A percentile compares a stretch with the other conserved stretches of the same genome.
These are phyloP conservation scores for Boletus semigastroideus DNA, from an alignment of 1,284 basidiomycete genomes.

Conservation along the genomic window DNA sequence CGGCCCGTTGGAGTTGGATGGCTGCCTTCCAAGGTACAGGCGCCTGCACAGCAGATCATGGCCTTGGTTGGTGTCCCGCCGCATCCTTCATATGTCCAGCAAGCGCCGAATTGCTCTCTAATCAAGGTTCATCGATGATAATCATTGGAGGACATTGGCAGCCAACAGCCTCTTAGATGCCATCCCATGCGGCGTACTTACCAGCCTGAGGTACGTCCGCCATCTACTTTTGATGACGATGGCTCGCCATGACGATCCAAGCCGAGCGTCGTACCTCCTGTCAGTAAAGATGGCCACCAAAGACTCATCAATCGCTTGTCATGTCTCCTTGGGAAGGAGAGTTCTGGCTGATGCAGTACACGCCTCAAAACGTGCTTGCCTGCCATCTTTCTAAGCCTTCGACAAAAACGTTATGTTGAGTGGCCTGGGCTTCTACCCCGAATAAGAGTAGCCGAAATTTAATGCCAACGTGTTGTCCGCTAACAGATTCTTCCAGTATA, in stretches of 20 bases:
- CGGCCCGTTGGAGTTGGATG: background rate
- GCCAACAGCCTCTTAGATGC: too few species aligned
- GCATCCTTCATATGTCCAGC: slow-evolving; percentile 7
- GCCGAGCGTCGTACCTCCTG: background rate
- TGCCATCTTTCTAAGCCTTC: too few species aligned
- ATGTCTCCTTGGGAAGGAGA: background rate
- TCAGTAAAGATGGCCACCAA: too few species aligned
- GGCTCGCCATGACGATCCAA: too few species aligned
- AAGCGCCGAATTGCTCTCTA: background rate
- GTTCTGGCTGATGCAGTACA: too few species aligned
- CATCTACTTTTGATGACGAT: too few species aligned
- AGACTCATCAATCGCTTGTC: background rate
- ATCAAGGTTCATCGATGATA: too few species aligned
- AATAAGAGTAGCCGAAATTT: background rate
- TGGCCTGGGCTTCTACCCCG: background rate
- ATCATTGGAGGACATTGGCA: background rate
- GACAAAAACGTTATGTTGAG: too few species aligned
- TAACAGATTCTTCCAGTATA: slow-evolving; percentile 1
- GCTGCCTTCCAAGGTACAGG: background rate
- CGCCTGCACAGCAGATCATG: slow-evolving; percentile 5
- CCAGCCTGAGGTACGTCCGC: background rate
- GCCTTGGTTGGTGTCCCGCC: background rate
- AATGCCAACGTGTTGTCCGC: background rate
- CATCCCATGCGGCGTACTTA: background rate
- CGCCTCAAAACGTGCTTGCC: too few species aligned